Conservation (phyloP, 805 yeast genomes). For the Yamadazyma endophytica region DNA sequence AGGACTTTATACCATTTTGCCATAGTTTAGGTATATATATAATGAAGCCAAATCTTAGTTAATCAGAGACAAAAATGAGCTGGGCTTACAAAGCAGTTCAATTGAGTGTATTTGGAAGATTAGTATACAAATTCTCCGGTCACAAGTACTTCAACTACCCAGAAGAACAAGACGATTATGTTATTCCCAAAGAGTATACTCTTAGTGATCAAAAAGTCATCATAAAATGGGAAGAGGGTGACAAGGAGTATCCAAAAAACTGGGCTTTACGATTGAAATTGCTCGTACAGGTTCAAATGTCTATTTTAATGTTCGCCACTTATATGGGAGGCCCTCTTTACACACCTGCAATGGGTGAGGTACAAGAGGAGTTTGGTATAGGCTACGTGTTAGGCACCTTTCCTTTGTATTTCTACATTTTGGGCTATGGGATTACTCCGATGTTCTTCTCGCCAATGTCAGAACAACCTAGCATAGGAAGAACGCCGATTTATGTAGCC, state of each 20-base stretch:
- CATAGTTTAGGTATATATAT: too few species aligned
- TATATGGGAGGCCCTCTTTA: constrained; percentile 56
- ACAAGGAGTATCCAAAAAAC: constrained; percentile 52
- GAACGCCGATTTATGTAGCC: constrained; percentile 45
- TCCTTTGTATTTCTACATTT: constrained; percentile 50
- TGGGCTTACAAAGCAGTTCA: too few species aligned
- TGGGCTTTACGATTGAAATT: constrained; percentile 45
- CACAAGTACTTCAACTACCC: constrained; percentile 18
- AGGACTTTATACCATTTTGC: too few species aligned
- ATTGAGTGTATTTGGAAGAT: constrained; percentile 18
- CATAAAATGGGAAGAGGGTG: constrained; percentile 40
- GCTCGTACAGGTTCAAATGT: constrained; percentile 26
- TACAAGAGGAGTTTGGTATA: constrained; percentile 44
- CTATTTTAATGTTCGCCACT: constrained; percentile 23
- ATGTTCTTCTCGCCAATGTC: constrained; percentile 56
- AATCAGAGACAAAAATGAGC: too few species aligned
- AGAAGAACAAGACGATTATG: constrained; percentile 26
- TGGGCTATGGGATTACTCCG: constrained; percentile 63
- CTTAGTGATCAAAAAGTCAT: constrained; percentile 3
- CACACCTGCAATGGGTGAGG: constrained; percentile 46
- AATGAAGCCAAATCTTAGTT: too few species aligned
- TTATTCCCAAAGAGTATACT: constrained; percentile 24
- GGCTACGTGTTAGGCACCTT: constrained; percentile 43
- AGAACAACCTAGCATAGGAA: constrained; percentile 51
- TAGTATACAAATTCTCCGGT: constrained; percentile 22